A percentile compares a stretch with the other conserved stretches of the same genome.
Conservation (phyloP, 2,329 filamentous ascomycete genomes). For the Diaporthe helianthi region DNA sequence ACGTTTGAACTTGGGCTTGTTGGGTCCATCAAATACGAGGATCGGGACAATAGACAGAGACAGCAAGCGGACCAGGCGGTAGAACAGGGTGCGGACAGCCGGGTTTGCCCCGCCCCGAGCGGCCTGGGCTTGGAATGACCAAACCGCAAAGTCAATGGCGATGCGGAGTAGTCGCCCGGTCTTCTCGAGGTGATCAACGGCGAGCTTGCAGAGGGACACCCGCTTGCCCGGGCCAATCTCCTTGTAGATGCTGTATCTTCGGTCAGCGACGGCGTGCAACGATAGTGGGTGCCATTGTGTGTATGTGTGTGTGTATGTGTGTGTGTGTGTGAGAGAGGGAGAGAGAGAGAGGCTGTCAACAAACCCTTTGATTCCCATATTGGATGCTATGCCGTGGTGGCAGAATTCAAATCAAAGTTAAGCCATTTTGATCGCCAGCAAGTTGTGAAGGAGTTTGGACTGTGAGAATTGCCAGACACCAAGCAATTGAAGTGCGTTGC, state of each 20-base stretch:
- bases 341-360: neutral
- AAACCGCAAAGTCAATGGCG: constrained; percentile 94
- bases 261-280: constrained; percentile 2
- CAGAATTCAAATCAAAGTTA: constrained; percentile 14
- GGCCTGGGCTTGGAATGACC: constrained; percentile 93
- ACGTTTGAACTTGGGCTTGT: constrained; percentile 77
- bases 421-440: constrained; percentile 21
- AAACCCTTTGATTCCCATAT: constrained; percentile 73
- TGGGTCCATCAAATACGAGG: constrained; percentile 61
- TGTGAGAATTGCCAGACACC: neutral
- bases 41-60: constrained; percentile 57
- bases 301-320: too few relatives aligned
- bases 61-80: constrained; percentile 72
- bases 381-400: constrained; percentile 27
- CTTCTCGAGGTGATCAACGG: constrained; percentile 76
- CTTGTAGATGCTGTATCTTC: constrained; percentile 75
- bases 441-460: neutral
- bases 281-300: constrained; percentile 7
- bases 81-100: constrained; percentile 90
- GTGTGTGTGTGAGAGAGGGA: too few relatives aligned
- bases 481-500: neutral
- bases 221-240: constrained; percentile 84
- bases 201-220: constrained; percentile 82
- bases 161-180: constrained; percentile 78
- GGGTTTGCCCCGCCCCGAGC: constrained; percentile 87